Base-by-base conservation (phyloP, 2,329 filamentous ascomycete genomes). In the Sporothrix phasma region DNA sequence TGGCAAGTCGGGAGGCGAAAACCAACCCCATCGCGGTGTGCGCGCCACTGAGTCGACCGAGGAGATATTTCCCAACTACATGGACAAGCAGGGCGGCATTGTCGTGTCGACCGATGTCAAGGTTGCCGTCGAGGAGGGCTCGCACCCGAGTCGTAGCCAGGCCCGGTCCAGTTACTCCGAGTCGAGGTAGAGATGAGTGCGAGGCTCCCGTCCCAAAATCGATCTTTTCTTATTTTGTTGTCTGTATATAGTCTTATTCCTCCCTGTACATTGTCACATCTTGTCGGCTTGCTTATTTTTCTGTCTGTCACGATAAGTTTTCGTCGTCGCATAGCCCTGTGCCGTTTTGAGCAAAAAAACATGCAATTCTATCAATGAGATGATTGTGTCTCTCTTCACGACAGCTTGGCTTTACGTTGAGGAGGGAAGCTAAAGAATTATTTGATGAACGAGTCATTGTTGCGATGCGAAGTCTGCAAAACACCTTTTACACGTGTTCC, bases 11-110 rank as follows among this genome's bases (percentile, higher is more conserved):
- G n/a, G n/a, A n/a, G n/a, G n/a, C n/a, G n/a, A n/a, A n/a, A n/a
- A n/a, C n/a, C n/a, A n/a, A n/a, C n/a, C n/a, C n/a, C n/a, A n/a
- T n/a, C n/a, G n/a, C n/a, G n/a, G n/a, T n/a, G n/a, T n/a, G n/a
- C 47, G 61, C 7, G 24, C 47, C 22, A 62, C 61, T 5, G 61
- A 62, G 37, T 56, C 47, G 11, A 62, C 61, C 10, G 61, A 62
- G 49, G 61, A 62, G 24, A 62, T 62, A n/a, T 54, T 62, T 39
- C 61, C 61, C 47, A 54, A 62, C 49, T 62, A 62, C 49, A 46
- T 54, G 17, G 61, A 56, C 39, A 54, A 46, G 47, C 39, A 31
- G 17, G 61, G 61, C 47, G 61, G 61, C 37, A 62, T 62, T 24
- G 37, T 62, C 31, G 61, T 62, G 17, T 62, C 61, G 24, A 54